Evolutionary conservation across 2,329 filamentous ascomycete species (phyloP), one percentile per base, ranked within the genome.

Genomic region (Daldinia eschscholtzii): DNA sequence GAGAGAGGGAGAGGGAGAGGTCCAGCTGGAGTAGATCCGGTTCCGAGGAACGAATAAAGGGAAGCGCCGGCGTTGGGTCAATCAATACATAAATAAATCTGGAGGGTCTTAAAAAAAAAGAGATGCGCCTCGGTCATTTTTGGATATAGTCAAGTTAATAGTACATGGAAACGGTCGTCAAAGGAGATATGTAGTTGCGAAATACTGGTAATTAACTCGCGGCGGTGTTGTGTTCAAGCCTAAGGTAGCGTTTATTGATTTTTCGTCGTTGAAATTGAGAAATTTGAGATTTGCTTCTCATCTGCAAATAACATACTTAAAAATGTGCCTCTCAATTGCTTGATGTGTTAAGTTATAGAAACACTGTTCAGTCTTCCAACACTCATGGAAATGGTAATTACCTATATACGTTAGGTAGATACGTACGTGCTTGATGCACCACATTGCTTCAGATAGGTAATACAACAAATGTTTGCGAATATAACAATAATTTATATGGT

Each of bases 21-120:
- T 26, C 15, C 10, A 12, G 46, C 55, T 33, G 9, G 50, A 18
- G 12, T 28, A 53, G n/a, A 44, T 59, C 62, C 48, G 46, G 60
- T 61, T 39, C 41, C 50, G 50, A 37, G 50, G 33, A 39, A 26
- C 30, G 50, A 59, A 48, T 28, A 42, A 61, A 41, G n/a, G 44
- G 15, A 57, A 64, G 62, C 64, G 56, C 41, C 23, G 68, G 58
- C 58, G 62, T 70, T 61, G 44, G 61, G 57, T 50, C 42, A 30
- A 52, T 52, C 15, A 18, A 52, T 52, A 42, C 26, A 26, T 26
- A n/a, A 26, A 9, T 23, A 5, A n/a, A n/a, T 28, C 26, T 52
- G 4, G 46, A 52, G 12, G 46, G n/a, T 52, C 26, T 50, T 33
- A n/a, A 33, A 52, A 15, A 50, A n/a, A 13, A 33, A 52, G 26